Percentiles rank a stretch among this genome's conserved stretches.
These are phyloP conservation scores for Perkinsus marinus DNA, from an alignment of 169 alveolate genomes.

Conservation along the genomic window DNA sequence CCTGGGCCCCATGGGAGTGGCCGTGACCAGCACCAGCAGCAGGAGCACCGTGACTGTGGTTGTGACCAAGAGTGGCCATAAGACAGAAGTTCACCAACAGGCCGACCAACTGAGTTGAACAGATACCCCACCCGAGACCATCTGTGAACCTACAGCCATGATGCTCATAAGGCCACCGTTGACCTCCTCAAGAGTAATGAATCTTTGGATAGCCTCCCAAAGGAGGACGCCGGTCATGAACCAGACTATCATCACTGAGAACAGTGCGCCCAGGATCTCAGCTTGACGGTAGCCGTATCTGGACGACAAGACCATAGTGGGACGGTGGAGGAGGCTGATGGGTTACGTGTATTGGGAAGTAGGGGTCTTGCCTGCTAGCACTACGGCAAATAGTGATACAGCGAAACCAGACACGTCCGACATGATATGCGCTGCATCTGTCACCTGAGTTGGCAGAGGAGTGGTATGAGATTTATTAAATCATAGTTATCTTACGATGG, in stretches of 20 bases:
- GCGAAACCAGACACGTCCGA: slow-evolving; percentile 67
- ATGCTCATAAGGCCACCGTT: background rate
- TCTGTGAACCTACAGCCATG: slow-evolving; percentile 50
- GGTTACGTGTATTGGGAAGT: slow-evolving; percentile 33
- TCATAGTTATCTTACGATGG: background rate
- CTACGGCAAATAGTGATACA: slow-evolving; percentile 55
- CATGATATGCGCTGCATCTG: slow-evolving; percentile 78
- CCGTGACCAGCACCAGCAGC: background rate
- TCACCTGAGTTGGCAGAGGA: slow-evolving; percentile 6
- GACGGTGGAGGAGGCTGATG: background rate
- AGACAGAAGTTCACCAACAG: background rate
- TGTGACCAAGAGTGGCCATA: background rate
- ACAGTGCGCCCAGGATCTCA: slow-evolving; percentile 72
- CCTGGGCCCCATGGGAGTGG: background rate
- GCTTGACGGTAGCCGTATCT: slow-evolving; percentile 63
- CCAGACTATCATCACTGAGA: slow-evolving; percentile 65
- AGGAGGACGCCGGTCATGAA: slow-evolving; percentile 53
- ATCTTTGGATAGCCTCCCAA: slow-evolving; percentile 64
- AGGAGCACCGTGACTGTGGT: slow-evolving; percentile 22
- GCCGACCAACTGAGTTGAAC: slow-evolving; percentile 4
- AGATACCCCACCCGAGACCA: slow-evolving; percentile 8
- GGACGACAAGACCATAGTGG: background rate
- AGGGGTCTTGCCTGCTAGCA: slow-evolving; percentile 46
- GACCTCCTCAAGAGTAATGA: slow-evolving; percentile 13
- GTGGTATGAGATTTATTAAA: background rate